phyloP scores from a whole-genome alignment of 176 grass and related monocot genomes.

The Calamus simplicifolius region DNA sequence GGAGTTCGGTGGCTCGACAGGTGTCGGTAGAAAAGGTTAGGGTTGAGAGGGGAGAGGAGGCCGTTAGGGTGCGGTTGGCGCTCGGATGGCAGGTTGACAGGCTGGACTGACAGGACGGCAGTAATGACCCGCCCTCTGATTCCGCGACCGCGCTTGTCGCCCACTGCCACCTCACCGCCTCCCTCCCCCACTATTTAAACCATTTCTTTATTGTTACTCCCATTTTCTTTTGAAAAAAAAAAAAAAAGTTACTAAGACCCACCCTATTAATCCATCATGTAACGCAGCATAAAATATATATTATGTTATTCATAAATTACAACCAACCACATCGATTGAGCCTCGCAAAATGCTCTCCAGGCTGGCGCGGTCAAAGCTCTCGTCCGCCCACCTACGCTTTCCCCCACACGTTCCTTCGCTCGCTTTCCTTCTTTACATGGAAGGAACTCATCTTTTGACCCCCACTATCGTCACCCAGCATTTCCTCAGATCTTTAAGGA shows the following conservation, averaged over 20 bases:
- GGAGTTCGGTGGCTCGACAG: too few relatives aligned
- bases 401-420: neutral
- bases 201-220: neutral
- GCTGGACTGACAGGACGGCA: constrained; percentile 22
- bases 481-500: too few relatives aligned
- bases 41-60: too few relatives aligned
- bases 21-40: too few relatives aligned
- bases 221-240: neutral
- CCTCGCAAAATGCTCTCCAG: constrained; percentile 22
- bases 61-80: too few relatives aligned
- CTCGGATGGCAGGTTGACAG: constrained; percentile 6
- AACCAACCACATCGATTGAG: neutral
- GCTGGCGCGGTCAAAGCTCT: constrained; percentile 29
- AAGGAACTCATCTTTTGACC: too few relatives aligned
- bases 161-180: constrained; percentile 12
- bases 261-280: neutral
- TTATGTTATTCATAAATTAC: too few relatives aligned
- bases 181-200: neutral
- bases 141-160: constrained; percentile 31
- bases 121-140: constrained; percentile 28
- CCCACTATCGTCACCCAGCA: too few relatives aligned
- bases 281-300: neutral
- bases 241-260: neutral
- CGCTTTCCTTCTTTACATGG: neutral
- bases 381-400: neutral